Base-by-base conservation (phyloP, 768 basidiomycete species). In the Mycena epipterygia region DNA sequence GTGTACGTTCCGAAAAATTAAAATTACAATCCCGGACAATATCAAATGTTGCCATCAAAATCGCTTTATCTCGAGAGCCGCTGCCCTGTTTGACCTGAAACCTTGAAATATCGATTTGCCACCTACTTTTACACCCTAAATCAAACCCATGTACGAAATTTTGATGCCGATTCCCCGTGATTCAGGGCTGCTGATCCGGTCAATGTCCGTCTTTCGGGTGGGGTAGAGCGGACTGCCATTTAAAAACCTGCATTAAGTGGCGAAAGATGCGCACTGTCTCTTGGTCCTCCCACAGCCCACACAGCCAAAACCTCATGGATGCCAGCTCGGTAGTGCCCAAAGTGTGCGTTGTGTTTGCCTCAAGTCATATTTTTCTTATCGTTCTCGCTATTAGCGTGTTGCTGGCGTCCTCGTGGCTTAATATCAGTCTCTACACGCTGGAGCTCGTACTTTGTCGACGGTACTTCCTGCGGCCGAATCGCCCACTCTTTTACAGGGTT, bases 361-460 rank as follows among this genome's bases (percentile, higher is more conserved):
- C 4, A 19, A 5, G 16, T 27, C 33, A 12, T 37, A 19, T 27
- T 49, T 48, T 9, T 4, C 48, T 62, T 12, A 62, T 21, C 29
- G 5, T 27, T 21, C 29, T 16, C 16, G 16, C 14, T 4, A 17
- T 25, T 37, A 62, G 60, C 33, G 11, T 62, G 19, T 46, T 46
- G 11, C 60, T 62, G 13, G 60, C 62, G 21, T 23, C 62, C 5
- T 52, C 62, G 7, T 64, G 62, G 62, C 51, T 64, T 12, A 64
- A 64, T 27, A 33, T 53, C 51, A 17, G n/a, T 27, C 49, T 64
- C 32, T 64, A 53, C 25, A 53, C 62, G 5, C 19, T 51, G 8
- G 62, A 64, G 30, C 51, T 64, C 14, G 62, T 51, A 5, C 27
- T 64, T 17, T 51, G 49, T 51, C 27, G 21, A 16, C 62, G 51